Evolutionary conservation across 257 asterid species (phyloP).

Genomic region (Solanum appendiculatum): DNA sequence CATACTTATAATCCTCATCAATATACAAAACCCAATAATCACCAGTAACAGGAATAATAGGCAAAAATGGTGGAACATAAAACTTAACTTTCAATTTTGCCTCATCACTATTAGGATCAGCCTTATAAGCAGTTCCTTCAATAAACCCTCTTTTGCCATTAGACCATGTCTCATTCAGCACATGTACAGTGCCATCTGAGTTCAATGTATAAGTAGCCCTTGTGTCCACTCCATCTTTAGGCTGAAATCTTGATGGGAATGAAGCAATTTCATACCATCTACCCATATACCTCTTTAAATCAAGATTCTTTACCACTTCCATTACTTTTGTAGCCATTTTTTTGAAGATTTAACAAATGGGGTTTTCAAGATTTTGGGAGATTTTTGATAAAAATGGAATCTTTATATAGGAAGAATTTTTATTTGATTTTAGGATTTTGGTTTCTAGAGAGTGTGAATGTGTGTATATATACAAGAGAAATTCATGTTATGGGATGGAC

Average conservation of each 20-base stretch:
- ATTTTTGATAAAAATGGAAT: neutral
- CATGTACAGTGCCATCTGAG: constrained; percentile 58
- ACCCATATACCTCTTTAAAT: constrained; percentile 67
- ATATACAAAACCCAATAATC: constrained; percentile 29
- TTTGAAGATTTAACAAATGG: neutral
- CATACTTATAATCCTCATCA: constrained; percentile 21
- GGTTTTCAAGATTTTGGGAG: neutral
- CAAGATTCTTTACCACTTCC: constrained; percentile 54
- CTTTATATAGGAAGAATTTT: neutral
- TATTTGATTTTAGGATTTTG: neutral
- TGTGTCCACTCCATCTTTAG: constrained; percentile 54
- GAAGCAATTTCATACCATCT: constrained; percentile 94
- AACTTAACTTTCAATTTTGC: constrained; percentile 30
- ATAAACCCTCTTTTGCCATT: constrained; percentile 60
- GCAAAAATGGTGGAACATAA: constrained; percentile 34
- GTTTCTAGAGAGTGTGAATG: neutral
- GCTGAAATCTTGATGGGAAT: constrained; percentile 65
- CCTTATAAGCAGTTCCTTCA: constrained; percentile 62
- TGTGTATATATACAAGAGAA: neutral
- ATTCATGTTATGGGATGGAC: neutral
- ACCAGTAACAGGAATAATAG: constrained; percentile 18
- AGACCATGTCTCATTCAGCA: constrained; percentile 73
- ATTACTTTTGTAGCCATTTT: constrained; percentile 47
- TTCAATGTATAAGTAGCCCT: constrained; percentile 73
- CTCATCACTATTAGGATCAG: constrained; percentile 46